These are phyloP conservation scores for Agaricus subrufescens DNA, from an alignment of 768 basidiomycete species.

Conservation along the genomic window DNA sequence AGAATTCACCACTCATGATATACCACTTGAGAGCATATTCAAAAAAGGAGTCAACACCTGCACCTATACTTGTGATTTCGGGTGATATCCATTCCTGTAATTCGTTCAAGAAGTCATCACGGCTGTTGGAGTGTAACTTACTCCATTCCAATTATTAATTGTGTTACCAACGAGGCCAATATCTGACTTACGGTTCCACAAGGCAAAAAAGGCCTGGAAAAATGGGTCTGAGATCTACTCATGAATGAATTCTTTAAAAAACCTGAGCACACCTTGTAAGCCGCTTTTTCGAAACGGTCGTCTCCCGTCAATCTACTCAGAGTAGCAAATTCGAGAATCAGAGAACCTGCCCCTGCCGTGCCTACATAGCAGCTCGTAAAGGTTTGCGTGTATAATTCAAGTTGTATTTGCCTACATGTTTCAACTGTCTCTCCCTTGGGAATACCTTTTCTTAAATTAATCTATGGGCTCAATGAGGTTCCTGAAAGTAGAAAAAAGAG, in stretches of 20 bases:
- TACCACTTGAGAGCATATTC: slow-evolving; percentile 95
- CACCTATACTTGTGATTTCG: slow-evolving; percentile 79
- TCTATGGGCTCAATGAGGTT: slow-evolving; percentile 32
- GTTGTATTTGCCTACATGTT: slow-evolving; percentile 59
- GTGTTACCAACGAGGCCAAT: slow-evolving; percentile 87
- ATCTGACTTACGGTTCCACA: slow-evolving; percentile 89
- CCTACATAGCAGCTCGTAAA: slow-evolving; percentile 37
- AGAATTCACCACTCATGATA: slow-evolving; percentile 63
- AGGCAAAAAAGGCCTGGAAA: slow-evolving; percentile 72
- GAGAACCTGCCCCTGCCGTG: slow-evolving; percentile 87
- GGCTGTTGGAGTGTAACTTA: slow-evolving; percentile 29
- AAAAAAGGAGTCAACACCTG: slow-evolving; percentile 94
- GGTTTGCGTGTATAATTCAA: neutral
- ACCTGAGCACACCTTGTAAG: slow-evolving; percentile 44
- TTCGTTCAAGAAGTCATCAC: neutral
- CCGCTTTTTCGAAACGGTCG: slow-evolving; percentile 83
- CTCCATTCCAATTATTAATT: slow-evolving; percentile 79
- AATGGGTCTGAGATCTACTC: too few species aligned
- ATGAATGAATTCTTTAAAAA: neutral
- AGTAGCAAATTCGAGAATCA: slow-evolving; percentile 93
- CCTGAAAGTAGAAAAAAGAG: slow-evolving; percentile 9
- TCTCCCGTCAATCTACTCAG: slow-evolving; percentile 89
- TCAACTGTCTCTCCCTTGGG: slow-evolving; percentile 71
- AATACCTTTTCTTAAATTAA: slow-evolving; percentile 82
- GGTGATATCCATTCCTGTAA: slow-evolving; percentile 70